Evolutionary conservation across 2,329 filamentous ascomycete genomes (phyloP).

Genomic region (Blastomyces gilchristii): DNA sequence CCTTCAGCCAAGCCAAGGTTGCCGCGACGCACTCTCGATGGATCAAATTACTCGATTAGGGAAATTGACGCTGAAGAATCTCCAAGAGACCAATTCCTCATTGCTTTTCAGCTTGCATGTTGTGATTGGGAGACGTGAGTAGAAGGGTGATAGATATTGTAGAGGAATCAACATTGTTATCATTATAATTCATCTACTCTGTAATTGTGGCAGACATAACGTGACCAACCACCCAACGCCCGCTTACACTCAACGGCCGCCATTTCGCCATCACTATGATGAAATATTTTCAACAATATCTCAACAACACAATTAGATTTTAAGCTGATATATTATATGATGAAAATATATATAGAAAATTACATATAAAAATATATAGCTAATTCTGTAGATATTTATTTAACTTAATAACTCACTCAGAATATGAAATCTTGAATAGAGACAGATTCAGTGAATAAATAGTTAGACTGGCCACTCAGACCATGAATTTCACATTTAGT

Average conservation of each 20-base stretch:
- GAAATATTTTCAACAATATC: too few relatives aligned
- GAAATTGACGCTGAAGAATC: not conserved
- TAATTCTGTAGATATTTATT: too few relatives aligned
- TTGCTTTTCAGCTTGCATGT: not conserved
- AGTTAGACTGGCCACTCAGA: not conserved
- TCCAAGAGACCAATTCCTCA: conserved; percentile 2
- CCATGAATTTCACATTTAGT: too few relatives aligned
- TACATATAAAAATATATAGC: too few relatives aligned
- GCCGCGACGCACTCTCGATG: not conserved
- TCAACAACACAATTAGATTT: too few relatives aligned
- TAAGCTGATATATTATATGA: too few relatives aligned
- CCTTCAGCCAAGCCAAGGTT: not conserved
- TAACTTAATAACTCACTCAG: too few relatives aligned
- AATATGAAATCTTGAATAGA: too few relatives aligned
- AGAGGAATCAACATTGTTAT: too few relatives aligned
- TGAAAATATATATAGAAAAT: too few relatives aligned
- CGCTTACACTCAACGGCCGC: not conserved
- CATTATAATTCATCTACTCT: too few relatives aligned
- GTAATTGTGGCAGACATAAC: too few relatives aligned
- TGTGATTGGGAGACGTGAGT: conserved; percentile 1
- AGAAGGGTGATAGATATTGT: not conserved
- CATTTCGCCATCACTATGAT: not conserved
- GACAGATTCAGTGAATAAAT: not conserved
- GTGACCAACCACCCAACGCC: not conserved
- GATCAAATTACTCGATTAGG: not conserved